These are phyloP conservation scores for Aaosphaeria arxii DNA, from an alignment of 2,329 filamentous ascomycete species.

Conservation along the genomic window DNA sequence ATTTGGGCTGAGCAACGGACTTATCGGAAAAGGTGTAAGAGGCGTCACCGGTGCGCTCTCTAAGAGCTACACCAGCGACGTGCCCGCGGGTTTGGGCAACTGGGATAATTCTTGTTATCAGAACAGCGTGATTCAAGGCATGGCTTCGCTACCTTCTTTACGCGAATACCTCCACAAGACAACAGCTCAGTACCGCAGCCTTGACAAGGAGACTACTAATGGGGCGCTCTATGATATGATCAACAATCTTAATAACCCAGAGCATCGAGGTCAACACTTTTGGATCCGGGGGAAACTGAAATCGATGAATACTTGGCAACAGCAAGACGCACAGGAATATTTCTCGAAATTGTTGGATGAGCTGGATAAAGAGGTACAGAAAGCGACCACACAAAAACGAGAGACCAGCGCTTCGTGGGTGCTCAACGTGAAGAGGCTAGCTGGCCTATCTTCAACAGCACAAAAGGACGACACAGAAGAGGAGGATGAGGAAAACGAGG, in stretches of 20 bases:
- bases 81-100: conserved; percentile 72
- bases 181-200: conserved; percentile 29
- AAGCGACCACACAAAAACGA: conserved; percentile 41
- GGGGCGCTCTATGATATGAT: conserved; percentile 64
- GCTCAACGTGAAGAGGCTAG: conserved; percentile 21
- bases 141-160: conserved; percentile 73
- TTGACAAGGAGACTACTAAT: conserved; percentile 46
- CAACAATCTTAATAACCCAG: conserved; percentile 63
- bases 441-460: conserved; percentile 5
- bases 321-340: conserved; percentile 98
- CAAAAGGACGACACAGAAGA: not conserved
- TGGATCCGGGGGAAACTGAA: conserved; percentile 83
- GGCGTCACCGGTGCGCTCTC: conserved; percentile 38
- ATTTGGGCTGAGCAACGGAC: conserved; percentile 38
- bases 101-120: conserved; percentile 97
- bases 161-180: conserved; percentile 57
- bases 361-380: conserved; percentile 71
- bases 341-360: conserved; percentile 86
- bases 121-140: conserved; percentile 82
- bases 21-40: conserved; percentile 34
- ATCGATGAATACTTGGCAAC: conserved; percentile 91
- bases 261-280: conserved; percentile 71
- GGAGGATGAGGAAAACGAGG: not conserved
- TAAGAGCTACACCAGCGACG: conserved; percentile 21
- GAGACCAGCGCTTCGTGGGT: conserved; percentile 35